Evolutionary conservation across 129 eudicot genomes (phyloP), one percentile per base, ranked within the genome.

Genomic region (Ambrosia artemisiifolia): DNA sequence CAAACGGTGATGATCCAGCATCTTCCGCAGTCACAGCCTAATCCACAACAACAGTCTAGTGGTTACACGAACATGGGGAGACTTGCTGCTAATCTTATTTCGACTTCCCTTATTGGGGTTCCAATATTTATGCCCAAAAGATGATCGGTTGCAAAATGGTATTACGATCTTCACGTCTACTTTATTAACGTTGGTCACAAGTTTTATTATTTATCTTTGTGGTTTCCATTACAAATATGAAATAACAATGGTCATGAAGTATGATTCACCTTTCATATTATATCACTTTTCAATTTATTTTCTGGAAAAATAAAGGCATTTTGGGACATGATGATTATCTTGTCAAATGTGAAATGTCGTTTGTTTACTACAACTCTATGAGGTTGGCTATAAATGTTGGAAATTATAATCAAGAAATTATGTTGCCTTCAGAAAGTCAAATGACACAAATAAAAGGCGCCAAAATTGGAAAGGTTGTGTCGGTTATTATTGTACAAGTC

Each of bases 101-200:
- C 63, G 7, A 81, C 81, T 71, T 75, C 85, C 4, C 59, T 81
- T 9, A 81, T 81, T 28, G 85, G 85, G 17, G 53, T 81, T 67
- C 85, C 81, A 4, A 0, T 81, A 47, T 75, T 67, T 16, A 67
- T 33, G 32, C 38, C 80, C 30, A 80, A 53, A 49, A 74, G 63
- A 17, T 77, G 55, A 77, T 69, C 8, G 35, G 34, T 44, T 60
- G 17, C 59, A 14, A 51, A 16, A 8, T 53, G 20, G 67, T 43
- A 35, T 62, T 35, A 62, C 38, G 36, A 65, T 11, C 42, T 65
- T 7, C 55, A 19, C 18, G 18, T 65, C 24, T 65, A 53, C 17
- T n/a, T n/a, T 11, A 5, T 12, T 36, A 49, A 51, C 34, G 19
- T 48, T 70, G 13, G 65, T 70, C 12, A 38, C 1, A 38, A 19